These are phyloP conservation scores for Penicilliopsis zonata DNA, from an alignment of 495 filamentous ascomycete genomes.

Conservation along the genomic window DNA sequence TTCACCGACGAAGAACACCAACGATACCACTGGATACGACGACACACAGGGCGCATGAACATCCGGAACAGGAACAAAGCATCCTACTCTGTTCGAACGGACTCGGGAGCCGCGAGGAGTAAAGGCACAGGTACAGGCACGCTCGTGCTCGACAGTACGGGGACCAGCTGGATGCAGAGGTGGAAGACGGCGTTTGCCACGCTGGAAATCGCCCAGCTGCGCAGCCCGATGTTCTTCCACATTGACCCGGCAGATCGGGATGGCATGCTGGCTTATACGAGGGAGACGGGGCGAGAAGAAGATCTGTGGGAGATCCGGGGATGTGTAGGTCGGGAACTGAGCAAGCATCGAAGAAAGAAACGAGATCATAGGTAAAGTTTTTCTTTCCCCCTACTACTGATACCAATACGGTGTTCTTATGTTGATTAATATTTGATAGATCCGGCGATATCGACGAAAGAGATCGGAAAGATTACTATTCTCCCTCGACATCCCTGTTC, in stretches of 20 bases:
- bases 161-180: conserved; percentile 39
- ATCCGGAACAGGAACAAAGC: no score
- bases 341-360: conserved; percentile 53
- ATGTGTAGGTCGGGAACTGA: conserved; percentile 52
- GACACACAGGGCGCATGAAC: conserved; percentile 36
- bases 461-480: conserved; percentile 54
- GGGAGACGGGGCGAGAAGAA: conserved; percentile 31
- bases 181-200: conserved; percentile 45
- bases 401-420: neutral
- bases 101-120: no score
- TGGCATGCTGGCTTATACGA: conserved; percentile 47
- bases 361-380: conserved; percentile 17
- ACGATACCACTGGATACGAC: conserved; percentile 52
- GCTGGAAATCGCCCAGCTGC: conserved; percentile 45
- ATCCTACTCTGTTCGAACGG: no score
- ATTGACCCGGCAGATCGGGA: conserved; percentile 52
- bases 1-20: conserved; percentile 58
- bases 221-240: conserved; percentile 60
- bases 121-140: no score
- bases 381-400: neutral
- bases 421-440: conserved; percentile 10
- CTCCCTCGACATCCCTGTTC: conserved; percentile 44
- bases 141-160: conserved; percentile 40
- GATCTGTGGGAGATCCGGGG: conserved; percentile 46
- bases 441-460: conserved; percentile 45